Evolutionary conservation across 768 basidiomycete species (phyloP).

Genomic region (Hericium erinaceus): DNA sequence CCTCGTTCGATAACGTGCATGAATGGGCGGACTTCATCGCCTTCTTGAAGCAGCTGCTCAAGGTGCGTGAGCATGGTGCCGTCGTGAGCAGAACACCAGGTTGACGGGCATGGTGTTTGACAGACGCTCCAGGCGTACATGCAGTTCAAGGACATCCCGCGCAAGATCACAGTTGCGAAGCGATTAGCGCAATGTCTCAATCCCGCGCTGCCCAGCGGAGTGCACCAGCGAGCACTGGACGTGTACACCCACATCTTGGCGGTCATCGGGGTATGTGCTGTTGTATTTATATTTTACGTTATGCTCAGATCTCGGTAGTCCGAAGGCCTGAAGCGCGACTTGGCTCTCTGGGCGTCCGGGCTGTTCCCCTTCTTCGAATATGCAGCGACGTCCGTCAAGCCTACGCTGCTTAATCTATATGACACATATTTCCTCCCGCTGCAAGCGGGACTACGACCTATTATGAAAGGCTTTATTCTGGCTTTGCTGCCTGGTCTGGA

Average conservation of each 20-base stretch:
- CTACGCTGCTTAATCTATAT: constrained; percentile 83
- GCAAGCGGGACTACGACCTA: constrained; percentile 68
- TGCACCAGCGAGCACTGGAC: constrained; percentile 92
- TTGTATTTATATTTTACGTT: not conserved
- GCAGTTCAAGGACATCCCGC: constrained; percentile 93
- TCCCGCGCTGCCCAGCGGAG: constrained; percentile 93
- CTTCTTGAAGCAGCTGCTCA: constrained; percentile 88
- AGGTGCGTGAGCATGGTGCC: constrained; percentile 35
- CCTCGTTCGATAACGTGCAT: constrained; percentile 89
- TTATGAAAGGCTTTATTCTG: constrained; percentile 91
- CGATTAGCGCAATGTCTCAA: constrained; percentile 93
- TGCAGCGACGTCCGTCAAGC: constrained; percentile 98
- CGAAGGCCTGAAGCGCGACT: constrained; percentile 79
- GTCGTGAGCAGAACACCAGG: too few relatives aligned
- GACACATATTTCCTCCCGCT: constrained; percentile 88
- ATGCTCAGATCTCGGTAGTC: constrained; percentile 34
- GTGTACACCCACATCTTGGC: constrained; percentile 89
- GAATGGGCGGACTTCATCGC: constrained; percentile 99
- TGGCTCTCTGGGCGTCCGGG: constrained; percentile 91
- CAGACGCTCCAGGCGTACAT: constrained; percentile 90
- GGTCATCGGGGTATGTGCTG: constrained; percentile 71
- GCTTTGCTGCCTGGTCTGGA: constrained; percentile 92
- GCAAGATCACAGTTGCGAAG: constrained; percentile 90
- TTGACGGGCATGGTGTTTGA: not conserved
- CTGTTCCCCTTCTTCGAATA: constrained; percentile 98